Base-by-base conservation (phyloP, 2,329 filamentous ascomycete species). In the Apiospora kogelbergensis region DNA sequence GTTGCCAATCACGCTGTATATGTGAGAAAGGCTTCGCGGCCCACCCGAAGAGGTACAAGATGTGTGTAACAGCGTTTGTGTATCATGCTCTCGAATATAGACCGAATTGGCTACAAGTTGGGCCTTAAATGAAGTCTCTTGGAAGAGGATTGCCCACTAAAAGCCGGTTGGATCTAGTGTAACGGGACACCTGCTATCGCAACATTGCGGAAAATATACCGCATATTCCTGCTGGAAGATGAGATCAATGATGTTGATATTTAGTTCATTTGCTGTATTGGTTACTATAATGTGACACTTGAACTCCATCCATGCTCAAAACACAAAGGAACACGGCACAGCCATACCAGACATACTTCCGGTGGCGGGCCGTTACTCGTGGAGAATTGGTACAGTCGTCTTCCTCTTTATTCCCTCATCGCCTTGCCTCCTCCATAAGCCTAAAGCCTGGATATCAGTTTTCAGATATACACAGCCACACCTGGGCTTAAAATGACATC, bases 401-500 rank as follows among this genome's bases (percentile, higher is more conserved):
- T 44, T 44, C 20, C 37, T 41, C 41, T 10, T 13, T 60, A 42
- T 42, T 41, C 6, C 65, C 13, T 41, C n/a, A 10, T 53, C 17
- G 10, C 37, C 40, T 17, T 41, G 13, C 40, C 53, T 24, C 53
- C 42, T 9, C 26, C 24, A 6, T 46, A 20, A 26, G 15, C 48
- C 53, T 24, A 26, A 24, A 24, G 37, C 17, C 17, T 60, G 53
- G 53, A 60, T 60, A 60, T 60, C 15, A 45, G 53, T 20, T 24
- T 42, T 33, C 30, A 44, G 30, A 46, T 17, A 37, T 42, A 46
- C 42, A 46, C 42, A n/a, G 53, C 17, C 17, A 53, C 22, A 2
- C 30, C 37, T 20, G 17, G 7, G 22, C 77, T 77, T 81, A 85
- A 45, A 88, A 83, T 69, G 95, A 90, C 93, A 98, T 92, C 84